Percentiles rank a stretch among this genome's conserved stretches.
Evolutionary conservation across 2,329 filamentous ascomycete species (phyloP).

Genomic region (Phialophora macrospora): DNA sequence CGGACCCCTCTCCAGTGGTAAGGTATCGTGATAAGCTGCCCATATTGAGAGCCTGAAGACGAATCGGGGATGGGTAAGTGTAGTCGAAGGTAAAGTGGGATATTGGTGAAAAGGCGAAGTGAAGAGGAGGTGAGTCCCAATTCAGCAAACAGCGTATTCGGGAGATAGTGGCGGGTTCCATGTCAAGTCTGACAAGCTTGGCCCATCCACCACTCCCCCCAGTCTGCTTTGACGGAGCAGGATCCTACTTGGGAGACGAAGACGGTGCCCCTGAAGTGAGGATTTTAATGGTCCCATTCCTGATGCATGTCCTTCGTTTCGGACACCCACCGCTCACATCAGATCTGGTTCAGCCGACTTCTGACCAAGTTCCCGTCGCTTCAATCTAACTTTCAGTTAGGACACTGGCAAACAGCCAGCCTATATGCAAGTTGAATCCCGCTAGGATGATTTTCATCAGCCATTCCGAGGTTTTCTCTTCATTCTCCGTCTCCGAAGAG

Average conservation of each 20-base stretch:
- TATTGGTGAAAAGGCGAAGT: not conserved
- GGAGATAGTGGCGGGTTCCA: not conserved
- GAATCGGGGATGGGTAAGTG: not conserved
- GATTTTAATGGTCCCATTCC: not conserved
- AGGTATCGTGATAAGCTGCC: slow-evolving; percentile 10
- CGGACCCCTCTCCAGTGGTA: slow-evolving; percentile 9
- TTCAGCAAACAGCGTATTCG: not conserved
- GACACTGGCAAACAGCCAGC: not conserved
- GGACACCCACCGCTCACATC: not conserved
- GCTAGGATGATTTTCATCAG: not conserved
- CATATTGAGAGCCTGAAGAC: slow-evolving; percentile 1
- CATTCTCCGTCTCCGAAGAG: slow-evolving; percentile 46
- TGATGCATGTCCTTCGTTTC: not conserved
- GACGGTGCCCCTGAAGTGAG: not conserved
- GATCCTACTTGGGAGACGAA: not conserved
- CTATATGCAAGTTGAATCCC: not conserved
- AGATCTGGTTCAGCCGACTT: not conserved
- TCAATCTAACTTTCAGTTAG: not conserved
- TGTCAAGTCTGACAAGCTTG: not conserved
- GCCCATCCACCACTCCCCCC: too few species aligned
- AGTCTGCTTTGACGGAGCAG: not conserved
- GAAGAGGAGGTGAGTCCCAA: slow-evolving; percentile 1
- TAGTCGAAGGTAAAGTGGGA: not conserved
- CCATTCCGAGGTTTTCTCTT: not conserved
- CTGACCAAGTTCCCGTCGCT: not conserved